Conservation (phyloP, 306 rosid species). For the Pachyrhizus erosus region DNA sequence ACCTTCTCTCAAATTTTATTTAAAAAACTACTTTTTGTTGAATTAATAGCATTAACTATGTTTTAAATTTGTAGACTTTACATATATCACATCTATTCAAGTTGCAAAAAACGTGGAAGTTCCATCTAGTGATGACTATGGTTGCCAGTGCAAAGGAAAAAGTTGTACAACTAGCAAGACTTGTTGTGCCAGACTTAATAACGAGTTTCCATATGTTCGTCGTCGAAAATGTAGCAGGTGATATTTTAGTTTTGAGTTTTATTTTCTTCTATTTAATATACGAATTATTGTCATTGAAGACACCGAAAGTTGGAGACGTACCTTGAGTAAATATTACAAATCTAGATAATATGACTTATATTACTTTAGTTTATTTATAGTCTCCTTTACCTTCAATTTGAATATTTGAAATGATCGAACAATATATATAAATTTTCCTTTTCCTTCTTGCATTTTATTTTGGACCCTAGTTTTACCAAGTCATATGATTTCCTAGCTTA, state of each 20-base stretch:
- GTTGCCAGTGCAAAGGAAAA: constrained; percentile 9
- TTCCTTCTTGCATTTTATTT: background rate
- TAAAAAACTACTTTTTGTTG: background rate
- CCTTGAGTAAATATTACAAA: background rate
- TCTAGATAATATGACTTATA: background rate
- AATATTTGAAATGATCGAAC: background rate
- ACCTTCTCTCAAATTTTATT: background rate
- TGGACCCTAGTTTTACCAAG: background rate
- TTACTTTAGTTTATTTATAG: background rate
- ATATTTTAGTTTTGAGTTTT: background rate
- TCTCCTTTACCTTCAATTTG: background rate
- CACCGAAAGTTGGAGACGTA: background rate
- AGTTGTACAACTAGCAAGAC: background rate
- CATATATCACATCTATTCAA: background rate
- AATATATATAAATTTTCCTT: background rate
- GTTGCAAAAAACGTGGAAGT: background rate
- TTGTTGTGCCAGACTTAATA: background rate
- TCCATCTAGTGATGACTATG: background rate
- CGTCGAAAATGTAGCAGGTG: background rate
- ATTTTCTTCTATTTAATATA: background rate
- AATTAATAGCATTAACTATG: background rate
- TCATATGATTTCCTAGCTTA: background rate
- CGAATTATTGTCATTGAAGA: background rate
- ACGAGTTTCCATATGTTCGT: background rate
- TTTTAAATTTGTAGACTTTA: constrained; percentile 28